Percentiles rank a stretch among this genome's conserved stretches.
Evolutionary conservation across 2,329 filamentous ascomycete species (phyloP).

Genomic region (Dothistroma pini): DNA sequence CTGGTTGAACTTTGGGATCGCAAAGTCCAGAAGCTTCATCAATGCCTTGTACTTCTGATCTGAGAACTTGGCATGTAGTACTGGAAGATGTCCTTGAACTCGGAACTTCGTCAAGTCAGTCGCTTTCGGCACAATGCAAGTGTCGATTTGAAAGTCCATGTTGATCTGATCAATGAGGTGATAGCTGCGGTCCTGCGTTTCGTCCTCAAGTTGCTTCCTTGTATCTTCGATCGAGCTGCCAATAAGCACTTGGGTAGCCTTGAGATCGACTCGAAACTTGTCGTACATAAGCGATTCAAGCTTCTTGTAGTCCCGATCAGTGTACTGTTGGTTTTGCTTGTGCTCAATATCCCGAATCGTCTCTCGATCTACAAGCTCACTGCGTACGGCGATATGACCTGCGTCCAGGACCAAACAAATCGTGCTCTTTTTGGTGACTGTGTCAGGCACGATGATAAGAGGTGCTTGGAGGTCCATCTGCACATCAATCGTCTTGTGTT

Average conservation of each 20-base stretch:
- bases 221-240: constrained; percentile 90
- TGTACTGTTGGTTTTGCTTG: constrained; percentile 84
- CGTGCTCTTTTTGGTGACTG: constrained; percentile 73
- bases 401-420: constrained; percentile 93
- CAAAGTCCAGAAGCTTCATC: constrained; percentile 94
- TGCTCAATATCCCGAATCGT: constrained; percentile 85
- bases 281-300: constrained; percentile 97
- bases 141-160: constrained; percentile 93
- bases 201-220: constrained; percentile 71
- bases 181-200: constrained; percentile 58
- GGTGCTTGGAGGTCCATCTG: constrained; percentile 94
- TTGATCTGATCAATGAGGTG: constrained; percentile 97
- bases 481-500: constrained; percentile 97
- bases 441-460: constrained; percentile 93
- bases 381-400: constrained; percentile 90
- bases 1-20: constrained; percentile 74
- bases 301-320: constrained; percentile 79
- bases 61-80: constrained; percentile 86
- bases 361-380: constrained; percentile 87
- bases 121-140: constrained; percentile 93
- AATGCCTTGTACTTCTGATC: constrained; percentile 95
- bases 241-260: constrained; percentile 92
- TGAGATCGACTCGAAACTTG: constrained; percentile 87
- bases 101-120: constrained; percentile 89
- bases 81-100: constrained; percentile 84